Base-by-base conservation (phyloP, 2,329 filamentous ascomycete species). In the Tolypocladium inflatum region DNA sequence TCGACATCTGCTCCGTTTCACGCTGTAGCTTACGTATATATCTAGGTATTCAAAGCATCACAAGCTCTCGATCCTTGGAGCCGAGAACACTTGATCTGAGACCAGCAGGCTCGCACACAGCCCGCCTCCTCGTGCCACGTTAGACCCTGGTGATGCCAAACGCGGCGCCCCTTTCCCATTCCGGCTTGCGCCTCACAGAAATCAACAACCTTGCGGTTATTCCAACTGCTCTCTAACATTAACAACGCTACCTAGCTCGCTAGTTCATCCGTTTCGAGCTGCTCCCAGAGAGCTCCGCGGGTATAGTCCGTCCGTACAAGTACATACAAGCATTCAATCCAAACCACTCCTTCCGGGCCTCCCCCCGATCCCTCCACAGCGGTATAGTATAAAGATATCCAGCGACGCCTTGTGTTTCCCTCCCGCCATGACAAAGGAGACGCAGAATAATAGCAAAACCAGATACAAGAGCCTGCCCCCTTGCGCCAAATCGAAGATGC, bases 231-330 rank as follows among this genome's bases (percentile, higher is more conserved):
- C 37, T 54, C 37, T 41, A 54, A 38, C 33, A 39, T 9, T 26
- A 30, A 54, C 33, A 41, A 39, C 48, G 19, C 45, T n/a, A 33
- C 45, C 26, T 33, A 19, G 26, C 17, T 50, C 26, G 45, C 26
- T 10, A 33, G 7, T 50, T 17, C 45, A 33, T 50, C 45, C 30
- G 33, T 38, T 52, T 10, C 13, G 19, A 55, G 54, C 55, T 54
- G 54, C 33, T 53, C 57, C 42, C 30, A 38, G 55, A 52, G 38
- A 57, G 43, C 57, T 43, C 57, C 57, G 39, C 48, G 59, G 59
- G 57, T 61, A 61, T 61, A 57, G 55, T 59, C 48, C 26, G 9
- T 33, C 45, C 26, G 9, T 51, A 51, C 41, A 59, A 59, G 30
- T 57, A 59, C 55, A 61, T 15, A 35, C 48, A 33, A n/a, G 48